Evolutionary conservation across 176 grass and related monocot genomes (phyloP).

Genomic region (Paspalum vaginatum): DNA sequence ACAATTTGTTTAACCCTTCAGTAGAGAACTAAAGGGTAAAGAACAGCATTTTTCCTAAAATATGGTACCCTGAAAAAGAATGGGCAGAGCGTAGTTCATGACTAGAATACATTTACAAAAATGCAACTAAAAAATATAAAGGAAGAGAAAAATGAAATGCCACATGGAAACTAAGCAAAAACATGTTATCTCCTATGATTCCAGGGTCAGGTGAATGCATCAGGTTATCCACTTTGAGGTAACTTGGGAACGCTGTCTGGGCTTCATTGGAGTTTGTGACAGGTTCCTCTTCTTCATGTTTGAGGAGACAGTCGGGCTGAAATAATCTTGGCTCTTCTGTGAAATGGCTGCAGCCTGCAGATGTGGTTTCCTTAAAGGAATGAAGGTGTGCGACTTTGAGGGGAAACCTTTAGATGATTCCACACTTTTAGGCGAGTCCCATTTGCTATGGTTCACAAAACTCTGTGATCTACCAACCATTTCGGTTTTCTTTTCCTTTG

Average conservation of each 20-base stretch:
- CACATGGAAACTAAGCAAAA: constrained; percentile 10
- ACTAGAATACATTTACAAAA: constrained; percentile 50
- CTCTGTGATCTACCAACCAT: constrained; percentile 74
- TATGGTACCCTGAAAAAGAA: constrained; percentile 42
- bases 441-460: constrained; percentile 79
- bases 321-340: constrained; percentile 86
- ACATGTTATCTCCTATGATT: constrained; percentile 38
- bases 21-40: not conserved
- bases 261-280: constrained; percentile 63
- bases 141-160: constrained; percentile 9
- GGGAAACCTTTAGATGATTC: constrained; percentile 50
- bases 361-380: constrained; percentile 69
- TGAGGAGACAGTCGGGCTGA: constrained; percentile 81
- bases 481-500: constrained; percentile 61
- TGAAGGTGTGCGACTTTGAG: constrained; percentile 62
- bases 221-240: constrained; percentile 59
- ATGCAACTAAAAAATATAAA: constrained; percentile 5
- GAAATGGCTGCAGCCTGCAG: constrained; percentile 72
- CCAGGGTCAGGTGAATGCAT: not conserved
- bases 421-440: constrained; percentile 69
- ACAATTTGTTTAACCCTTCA: constrained; percentile 2
- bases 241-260: constrained; percentile 55
- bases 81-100: constrained; percentile 31
- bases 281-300: constrained; percentile 93
- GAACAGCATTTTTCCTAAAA: constrained; percentile 26